Base-by-base conservation (phyloP, 148 eudicot species). In the Vaccinium vitisidaea region DNA sequence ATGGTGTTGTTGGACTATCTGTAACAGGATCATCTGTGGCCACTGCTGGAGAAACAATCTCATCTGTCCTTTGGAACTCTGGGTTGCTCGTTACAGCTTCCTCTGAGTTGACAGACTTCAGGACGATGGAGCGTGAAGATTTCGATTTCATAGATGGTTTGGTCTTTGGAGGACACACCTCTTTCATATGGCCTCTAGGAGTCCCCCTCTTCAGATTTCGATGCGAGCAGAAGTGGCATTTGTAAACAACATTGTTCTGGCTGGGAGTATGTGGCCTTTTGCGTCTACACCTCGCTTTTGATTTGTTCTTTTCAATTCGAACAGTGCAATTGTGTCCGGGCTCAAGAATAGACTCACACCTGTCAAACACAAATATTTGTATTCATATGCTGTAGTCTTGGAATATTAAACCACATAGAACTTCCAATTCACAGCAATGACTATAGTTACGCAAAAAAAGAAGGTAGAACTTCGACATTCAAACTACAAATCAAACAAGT, bases 261-360 rank as follows among this genome's bases (percentile, higher is more conserved):
- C 88, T 36, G 83, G 87, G 52, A 46, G 52, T 61, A 49, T 76
- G 87, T 23, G 80, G 39, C 86, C 87, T 90, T 86, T 92, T 92
- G 39, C 84, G 55, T 71, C 82, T 87, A 52, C 56, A 79, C 12
- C 80, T 83, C 61, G 52, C 75, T 87, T 88, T 96, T 73, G 81
- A 83, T 86, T 63, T 85, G 75, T 89, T 95, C 85, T 91, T 93
- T 84, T 93, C 98, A 83, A 96, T 91, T 61, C 96, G 91, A 48
- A 94, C 84, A 6, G 92, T 91, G 85, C 99, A 97, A 87, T 97
- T 96, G 74, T 85, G 15, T 84, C 98, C 96, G 21, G 98, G 98
- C 67, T 92, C 93, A 80, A 96, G 94, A 79, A 96, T 86, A 27
- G 98, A 88, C 85, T 95, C 99, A 49, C 99, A 96, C 71, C 99